Percentiles rank a stretch among this genome's conserved stretches.
Conservation (phyloP, 106 monocot genomes). For the Narthecium ossifragum region DNA sequence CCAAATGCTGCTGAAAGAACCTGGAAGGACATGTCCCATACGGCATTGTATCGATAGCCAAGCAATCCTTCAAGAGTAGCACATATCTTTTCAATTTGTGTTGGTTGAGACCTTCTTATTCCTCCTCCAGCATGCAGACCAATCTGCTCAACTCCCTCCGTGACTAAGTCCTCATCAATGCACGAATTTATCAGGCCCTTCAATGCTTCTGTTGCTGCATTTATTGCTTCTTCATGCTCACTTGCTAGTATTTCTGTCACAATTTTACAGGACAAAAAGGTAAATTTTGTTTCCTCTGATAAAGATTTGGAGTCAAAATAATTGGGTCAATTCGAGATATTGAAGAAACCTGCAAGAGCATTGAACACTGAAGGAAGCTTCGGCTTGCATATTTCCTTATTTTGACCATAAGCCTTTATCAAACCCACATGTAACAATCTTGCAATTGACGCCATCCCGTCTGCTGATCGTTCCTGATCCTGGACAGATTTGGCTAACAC, state of each 20-base stretch:
- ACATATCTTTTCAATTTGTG: slow-evolving; percentile 89
- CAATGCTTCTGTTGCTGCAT: slow-evolving; percentile 69
- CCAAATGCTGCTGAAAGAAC: slow-evolving; percentile 70
- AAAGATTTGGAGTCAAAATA: not conserved
- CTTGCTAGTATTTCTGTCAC: slow-evolving; percentile 63
- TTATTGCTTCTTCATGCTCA: slow-evolving; percentile 80
- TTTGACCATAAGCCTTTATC: slow-evolving; percentile 50
- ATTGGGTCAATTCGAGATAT: not conserved
- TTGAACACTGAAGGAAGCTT: slow-evolving; percentile 75
- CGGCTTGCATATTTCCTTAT: slow-evolving; percentile 44
- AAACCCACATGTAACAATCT: slow-evolving; percentile 57
- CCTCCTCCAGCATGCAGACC: slow-evolving; percentile 22
- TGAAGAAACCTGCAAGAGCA: slow-evolving; percentile 63
- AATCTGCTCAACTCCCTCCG: slow-evolving; percentile 68
- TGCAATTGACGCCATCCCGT: slow-evolving; percentile 73
- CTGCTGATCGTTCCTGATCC: slow-evolving; percentile 52
- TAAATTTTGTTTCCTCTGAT: not conserved
- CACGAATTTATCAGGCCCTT: slow-evolving; percentile 65
- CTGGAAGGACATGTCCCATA: slow-evolving; percentile 90
- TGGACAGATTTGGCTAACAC: slow-evolving; percentile 44
- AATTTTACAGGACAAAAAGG: slow-evolving; percentile 4
- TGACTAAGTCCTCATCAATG: slow-evolving; percentile 56
- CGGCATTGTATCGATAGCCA: slow-evolving; percentile 57
- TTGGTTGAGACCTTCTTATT: slow-evolving; percentile 53
- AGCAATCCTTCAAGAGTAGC: slow-evolving; percentile 68